These are phyloP conservation scores for Fusarium foetens DNA, from an alignment of 2,329 filamentous ascomycete genomes.

Conservation along the genomic window DNA sequence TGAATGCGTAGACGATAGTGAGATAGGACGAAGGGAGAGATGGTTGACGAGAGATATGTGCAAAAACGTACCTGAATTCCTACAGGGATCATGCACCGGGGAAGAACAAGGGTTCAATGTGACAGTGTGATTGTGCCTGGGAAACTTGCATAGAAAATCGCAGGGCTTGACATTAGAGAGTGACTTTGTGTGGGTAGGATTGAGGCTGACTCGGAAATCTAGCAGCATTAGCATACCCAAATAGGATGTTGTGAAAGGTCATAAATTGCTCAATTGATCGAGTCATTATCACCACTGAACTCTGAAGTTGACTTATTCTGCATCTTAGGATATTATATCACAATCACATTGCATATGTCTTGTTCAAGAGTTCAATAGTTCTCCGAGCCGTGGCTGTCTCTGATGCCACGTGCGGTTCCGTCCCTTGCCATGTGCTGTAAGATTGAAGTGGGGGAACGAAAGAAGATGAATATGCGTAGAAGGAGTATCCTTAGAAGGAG, in stretches of 20 bases:
- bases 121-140: slow-evolving; percentile 37
- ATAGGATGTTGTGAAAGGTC: slow-evolving; percentile 6
- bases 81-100: slow-evolving; percentile 28
- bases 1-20: no score
- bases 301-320: not conserved
- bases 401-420: slow-evolving; percentile 37
- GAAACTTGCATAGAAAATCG: slow-evolving; percentile 22
- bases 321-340: not conserved
- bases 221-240: not conserved
- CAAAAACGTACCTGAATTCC: not conserved
- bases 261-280: not conserved
- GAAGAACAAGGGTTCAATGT: slow-evolving; percentile 30
- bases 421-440: slow-evolving; percentile 20
- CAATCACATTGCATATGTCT: slow-evolving; percentile 5
- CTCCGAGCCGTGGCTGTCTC: slow-evolving; percentile 23
- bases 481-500: no score
- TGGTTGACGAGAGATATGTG: not conserved
- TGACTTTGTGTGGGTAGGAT: slow-evolving; percentile 23
- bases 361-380: slow-evolving; percentile 4
- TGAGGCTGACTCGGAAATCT: slow-evolving; percentile 30
- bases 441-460: slow-evolving; percentile 25
- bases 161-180: slow-evolving; percentile 22
- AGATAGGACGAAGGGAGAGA: not conserved
- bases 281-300: not conserved
- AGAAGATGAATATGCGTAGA: slow-evolving; percentile 2